These are phyloP conservation scores for Neurospora tetrasperma DNA, from an alignment of 495 filamentous ascomycete species.

Conservation along the genomic window DNA sequence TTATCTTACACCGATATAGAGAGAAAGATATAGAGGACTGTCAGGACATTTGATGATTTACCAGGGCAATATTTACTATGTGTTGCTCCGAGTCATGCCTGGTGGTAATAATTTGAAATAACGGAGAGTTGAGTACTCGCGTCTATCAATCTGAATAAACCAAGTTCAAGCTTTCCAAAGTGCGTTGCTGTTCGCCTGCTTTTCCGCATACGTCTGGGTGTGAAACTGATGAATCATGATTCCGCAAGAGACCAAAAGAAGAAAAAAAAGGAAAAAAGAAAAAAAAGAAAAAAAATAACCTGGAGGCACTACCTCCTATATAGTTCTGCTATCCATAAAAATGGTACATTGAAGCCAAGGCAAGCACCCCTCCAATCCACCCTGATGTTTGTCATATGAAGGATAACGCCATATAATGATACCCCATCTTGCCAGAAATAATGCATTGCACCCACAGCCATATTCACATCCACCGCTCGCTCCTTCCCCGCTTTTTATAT, in stretches of 20 bases:
- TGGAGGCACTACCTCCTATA: background rate
- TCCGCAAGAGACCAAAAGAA: background rate
- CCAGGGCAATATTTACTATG: background rate
- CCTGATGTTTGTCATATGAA: background rate
- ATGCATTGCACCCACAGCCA: background rate
- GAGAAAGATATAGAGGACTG: background rate
- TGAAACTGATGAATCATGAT: background rate
- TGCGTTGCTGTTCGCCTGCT: background rate
- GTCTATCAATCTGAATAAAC: background rate
- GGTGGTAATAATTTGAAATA: background rate
- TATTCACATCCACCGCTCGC: background rate
- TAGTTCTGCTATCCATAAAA: background rate
- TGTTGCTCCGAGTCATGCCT: background rate
- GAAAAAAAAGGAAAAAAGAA: background rate
- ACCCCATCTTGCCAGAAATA: background rate
- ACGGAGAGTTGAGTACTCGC: background rate
- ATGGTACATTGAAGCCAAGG: background rate
- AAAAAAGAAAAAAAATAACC: background rate
- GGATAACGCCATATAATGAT: background rate
- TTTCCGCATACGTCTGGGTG: background rate
- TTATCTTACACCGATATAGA: background rate
- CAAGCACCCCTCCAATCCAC: background rate
- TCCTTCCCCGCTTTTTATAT: background rate
- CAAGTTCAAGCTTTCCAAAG: background rate
- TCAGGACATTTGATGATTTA: background rate